Evolutionary conservation across 2,329 filamentous ascomycete genomes (phyloP).

Genomic region (Fusarium brevicatenulatum): DNA sequence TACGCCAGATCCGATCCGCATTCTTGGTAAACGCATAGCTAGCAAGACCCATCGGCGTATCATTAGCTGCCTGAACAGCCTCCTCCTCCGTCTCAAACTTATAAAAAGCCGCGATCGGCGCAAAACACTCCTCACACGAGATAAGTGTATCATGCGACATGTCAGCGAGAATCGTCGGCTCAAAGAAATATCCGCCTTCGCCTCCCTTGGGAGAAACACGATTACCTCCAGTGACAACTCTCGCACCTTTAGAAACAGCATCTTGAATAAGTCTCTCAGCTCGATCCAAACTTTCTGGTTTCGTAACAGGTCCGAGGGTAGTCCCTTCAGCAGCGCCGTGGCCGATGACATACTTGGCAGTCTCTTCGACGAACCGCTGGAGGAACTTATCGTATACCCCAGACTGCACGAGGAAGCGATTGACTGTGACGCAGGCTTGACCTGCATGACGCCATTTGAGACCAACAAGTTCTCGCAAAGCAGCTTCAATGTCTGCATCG

Average conservation of each 20-base stretch:
- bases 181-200: constrained; percentile 22
- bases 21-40: constrained; percentile 33
- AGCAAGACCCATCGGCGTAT: constrained; percentile 25
- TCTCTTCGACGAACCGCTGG: constrained; percentile 1
- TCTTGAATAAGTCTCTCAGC: constrained; percentile 21
- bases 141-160: constrained; percentile 4
- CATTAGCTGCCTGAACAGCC: constrained; percentile 18
- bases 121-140: constrained; percentile 30
- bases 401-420: constrained; percentile 67
- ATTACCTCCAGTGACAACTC: constrained; percentile 7
- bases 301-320: constrained; percentile 29
- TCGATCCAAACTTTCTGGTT: constrained; percentile 8
- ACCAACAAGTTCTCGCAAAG: not conserved
- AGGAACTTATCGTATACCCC: constrained; percentile 63
- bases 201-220: not conserved
- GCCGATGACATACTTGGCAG: constrained; percentile 12
- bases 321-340: constrained; percentile 18
- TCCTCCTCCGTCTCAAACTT: constrained; percentile 32
- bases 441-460: constrained; percentile 74
- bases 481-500: constrained; percentile 63
- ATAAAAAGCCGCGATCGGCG: constrained; percentile 21
- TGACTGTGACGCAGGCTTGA: constrained; percentile 74
- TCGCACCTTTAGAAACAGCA: constrained; percentile 15
- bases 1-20: constrained; percentile 5
- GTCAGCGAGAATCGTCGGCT: constrained; percentile 29